A percentile compares a stretch with the other conserved stretches of the same genome.
These are phyloP conservation scores for Aspergillus sclerotiicarbonarius DNA, from an alignment of 495 filamentous ascomycete species.

Conservation along the genomic window DNA sequence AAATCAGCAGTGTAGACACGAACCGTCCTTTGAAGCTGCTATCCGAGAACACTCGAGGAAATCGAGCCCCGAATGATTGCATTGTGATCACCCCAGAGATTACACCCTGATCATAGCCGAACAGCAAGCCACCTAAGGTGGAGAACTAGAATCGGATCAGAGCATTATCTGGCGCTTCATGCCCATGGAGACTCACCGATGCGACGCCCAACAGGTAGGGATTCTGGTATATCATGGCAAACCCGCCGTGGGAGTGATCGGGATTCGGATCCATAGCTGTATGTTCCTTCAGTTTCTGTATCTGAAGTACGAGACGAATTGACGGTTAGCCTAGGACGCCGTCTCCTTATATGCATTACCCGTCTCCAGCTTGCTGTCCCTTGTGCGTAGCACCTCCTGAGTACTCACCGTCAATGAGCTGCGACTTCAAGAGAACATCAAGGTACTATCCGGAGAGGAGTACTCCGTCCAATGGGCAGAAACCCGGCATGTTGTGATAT, in stretches of 20 bases:
- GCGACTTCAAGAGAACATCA: not conserved
- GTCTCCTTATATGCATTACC: not conserved
- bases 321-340: not conserved
- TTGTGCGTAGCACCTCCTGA: not conserved
- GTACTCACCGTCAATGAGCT: not conserved
- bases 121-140: slow-evolving; percentile 59
- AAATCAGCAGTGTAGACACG: slow-evolving; percentile 76
- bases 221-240: slow-evolving; percentile 34
- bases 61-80: slow-evolving; percentile 48
- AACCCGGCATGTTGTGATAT: too few species aligned
- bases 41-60: slow-evolving; percentile 61
- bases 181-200: slow-evolving; percentile 25
- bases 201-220: slow-evolving; percentile 44
- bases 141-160: slow-evolving; percentile 31
- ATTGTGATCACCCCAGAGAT: slow-evolving; percentile 44
- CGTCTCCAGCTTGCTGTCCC: too few species aligned
- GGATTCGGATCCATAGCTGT: slow-evolving; percentile 20
- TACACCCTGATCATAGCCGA: slow-evolving; percentile 42
- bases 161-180: not conserved
- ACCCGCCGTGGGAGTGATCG: slow-evolving; percentile 25
- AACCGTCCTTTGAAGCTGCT: slow-evolving; percentile 73
- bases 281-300: not conserved
- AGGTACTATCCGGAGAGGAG: not conserved
- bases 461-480: not conserved
- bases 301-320: not conserved